phyloP scores from a whole-genome alignment of 2,329 filamentous ascomycete species.

The Aspergillus transmontanensis region DNA sequence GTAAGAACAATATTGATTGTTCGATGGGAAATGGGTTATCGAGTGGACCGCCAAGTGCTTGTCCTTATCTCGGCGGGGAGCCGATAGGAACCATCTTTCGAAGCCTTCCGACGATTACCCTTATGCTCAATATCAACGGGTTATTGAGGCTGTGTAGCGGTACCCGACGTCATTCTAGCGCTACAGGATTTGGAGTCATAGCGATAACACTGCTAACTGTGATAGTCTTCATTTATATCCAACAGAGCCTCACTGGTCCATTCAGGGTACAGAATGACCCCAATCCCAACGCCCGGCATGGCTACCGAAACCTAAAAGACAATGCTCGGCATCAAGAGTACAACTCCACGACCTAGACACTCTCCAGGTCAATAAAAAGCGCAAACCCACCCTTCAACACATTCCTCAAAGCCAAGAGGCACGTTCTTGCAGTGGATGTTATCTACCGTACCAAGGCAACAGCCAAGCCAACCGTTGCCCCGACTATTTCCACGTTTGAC shows the following conservation, averaged over 20 bases:
- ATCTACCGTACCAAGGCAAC: background rate
- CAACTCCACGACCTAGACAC: too few species aligned
- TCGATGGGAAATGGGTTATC: background rate
- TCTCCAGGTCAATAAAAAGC: too few species aligned
- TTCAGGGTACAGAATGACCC: too few species aligned
- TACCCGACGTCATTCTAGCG: background rate
- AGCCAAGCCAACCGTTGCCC: background rate
- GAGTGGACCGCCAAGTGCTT: background rate
- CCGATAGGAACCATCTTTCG: background rate
- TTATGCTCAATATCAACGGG: background rate
- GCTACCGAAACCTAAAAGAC: too few species aligned
- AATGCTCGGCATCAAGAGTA: too few species aligned
- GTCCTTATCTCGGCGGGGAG: slow-evolving; percentile 4
- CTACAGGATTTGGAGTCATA: background rate
- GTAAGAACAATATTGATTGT: background rate
- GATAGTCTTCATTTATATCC: background rate
- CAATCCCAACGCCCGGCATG: too few species aligned
- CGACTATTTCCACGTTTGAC: background rate
- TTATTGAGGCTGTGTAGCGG: background rate
- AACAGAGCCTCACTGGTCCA: too few species aligned
- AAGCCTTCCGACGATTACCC: background rate
- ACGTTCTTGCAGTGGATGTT: background rate
- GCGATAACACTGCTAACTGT: background rate
- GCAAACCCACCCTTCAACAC: too few species aligned
- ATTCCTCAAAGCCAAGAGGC: background rate